Conservation (phyloP, 306 rosid genomes). For the Phaseolus lunatus region DNA sequence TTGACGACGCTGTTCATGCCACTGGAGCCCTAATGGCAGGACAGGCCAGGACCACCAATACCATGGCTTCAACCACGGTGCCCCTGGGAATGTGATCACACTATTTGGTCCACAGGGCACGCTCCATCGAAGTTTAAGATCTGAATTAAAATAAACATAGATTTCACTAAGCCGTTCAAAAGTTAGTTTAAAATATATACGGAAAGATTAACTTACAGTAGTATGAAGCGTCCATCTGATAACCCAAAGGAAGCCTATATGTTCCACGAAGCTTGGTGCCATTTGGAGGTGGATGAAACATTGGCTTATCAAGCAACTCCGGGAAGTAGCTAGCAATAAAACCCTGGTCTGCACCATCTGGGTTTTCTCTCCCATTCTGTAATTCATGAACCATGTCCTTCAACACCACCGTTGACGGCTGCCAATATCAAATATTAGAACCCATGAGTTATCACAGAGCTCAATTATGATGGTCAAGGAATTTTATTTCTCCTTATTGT, state of each 20-base stretch:
- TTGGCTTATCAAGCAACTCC: constrained; percentile 68
- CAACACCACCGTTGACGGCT: constrained; percentile 78
- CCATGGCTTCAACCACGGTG: constrained; percentile 91
- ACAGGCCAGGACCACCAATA: constrained; percentile 97
- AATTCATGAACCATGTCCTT: constrained; percentile 70
- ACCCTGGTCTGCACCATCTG: constrained; percentile 92
- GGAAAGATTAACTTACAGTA: constrained; percentile 56
- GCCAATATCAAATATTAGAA: constrained; percentile 37
- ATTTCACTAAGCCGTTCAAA: constrained; percentile 23
- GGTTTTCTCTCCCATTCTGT: constrained; percentile 62
- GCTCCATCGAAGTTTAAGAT: constrained; percentile 74
- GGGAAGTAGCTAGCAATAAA: constrained; percentile 76
- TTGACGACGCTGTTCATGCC: constrained; percentile 71
- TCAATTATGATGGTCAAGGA: no score
- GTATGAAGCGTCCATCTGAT: constrained; percentile 90
- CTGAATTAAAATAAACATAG: constrained; percentile 42
- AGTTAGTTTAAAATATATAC: not conserved
- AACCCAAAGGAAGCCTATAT: constrained; percentile 80
- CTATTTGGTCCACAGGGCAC: constrained; percentile 90
- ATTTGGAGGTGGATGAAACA: constrained; percentile 68
- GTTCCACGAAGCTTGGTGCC: constrained; percentile 69
- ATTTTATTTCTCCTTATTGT: no score
- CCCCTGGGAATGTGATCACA: constrained; percentile 82
- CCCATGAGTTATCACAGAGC: no score
- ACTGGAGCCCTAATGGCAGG: constrained; percentile 74